Evolutionary conservation across 106 monocot species (phyloP), one percentile per base, ranked within the genome.

Genomic region (Dendrobium huoshanense): DNA sequence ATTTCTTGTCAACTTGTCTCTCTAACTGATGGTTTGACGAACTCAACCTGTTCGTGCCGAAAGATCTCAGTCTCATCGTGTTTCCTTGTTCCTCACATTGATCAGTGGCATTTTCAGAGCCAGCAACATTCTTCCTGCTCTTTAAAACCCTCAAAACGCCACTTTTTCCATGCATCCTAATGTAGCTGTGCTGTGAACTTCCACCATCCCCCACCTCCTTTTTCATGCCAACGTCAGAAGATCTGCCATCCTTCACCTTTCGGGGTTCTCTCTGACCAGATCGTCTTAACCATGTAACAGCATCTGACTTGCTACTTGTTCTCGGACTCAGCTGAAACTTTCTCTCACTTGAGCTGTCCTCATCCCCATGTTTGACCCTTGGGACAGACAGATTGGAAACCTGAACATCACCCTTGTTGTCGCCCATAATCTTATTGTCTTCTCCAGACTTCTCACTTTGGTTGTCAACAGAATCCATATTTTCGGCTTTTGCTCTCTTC

Each of bases 401-500:
- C 25, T 75, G 44, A 75, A 75, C 19, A 43, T 5, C 1, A 42
- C 7, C 31, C 41, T 43, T 20, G 8, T 4, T 3, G 27, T 49
- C 19, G 24, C 25, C 76, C 76, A 51, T 51, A 49, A 17, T 22
- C 13, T 47, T 51, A 48, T 76, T 51, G 47, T 29, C 41, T 74
- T 44, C 74, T 74, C 20, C 74, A 44, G 22, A 42, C 47, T 76
- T 49, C 49, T 76, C 49, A 25, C 11, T n/a, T 48, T 47, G 49
- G 19, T 47, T 24, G 6, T 74, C 74, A 41, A 41, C 74, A n/a
- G 42, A 29, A 25, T 76, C 76, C 25, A 27, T 49, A 47, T 76
- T 9, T n/a, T 76, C 76, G 49, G 76, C 2, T 76, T 48, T 76
- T 47, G 41, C 24, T 76, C 47, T 76, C 49, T 76, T 76, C 27